phyloP scores from a whole-genome alignment of 2,329 filamentous ascomycete species.

The Sphaerulina populicola region DNA sequence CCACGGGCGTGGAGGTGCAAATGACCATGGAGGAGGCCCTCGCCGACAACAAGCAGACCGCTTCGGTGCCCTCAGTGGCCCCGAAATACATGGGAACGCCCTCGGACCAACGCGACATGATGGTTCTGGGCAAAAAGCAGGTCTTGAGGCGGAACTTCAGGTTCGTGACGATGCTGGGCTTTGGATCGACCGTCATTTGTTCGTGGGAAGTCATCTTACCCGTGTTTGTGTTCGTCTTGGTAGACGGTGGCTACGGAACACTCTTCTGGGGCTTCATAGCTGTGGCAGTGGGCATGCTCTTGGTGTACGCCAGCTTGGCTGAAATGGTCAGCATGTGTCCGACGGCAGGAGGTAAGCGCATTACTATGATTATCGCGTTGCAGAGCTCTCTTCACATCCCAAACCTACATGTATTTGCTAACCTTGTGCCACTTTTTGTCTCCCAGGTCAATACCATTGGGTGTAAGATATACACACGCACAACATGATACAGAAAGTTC shows the following conservation, averaged over 20 bases:
- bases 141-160: constrained; percentile 5
- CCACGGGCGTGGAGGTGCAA: background rate
- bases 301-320: constrained; percentile 6
- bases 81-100: constrained; percentile 19
- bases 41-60: constrained; percentile 6
- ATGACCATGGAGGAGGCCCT: constrained; percentile 1
- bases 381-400: too few species aligned
- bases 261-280: constrained; percentile 11
- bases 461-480: background rate
- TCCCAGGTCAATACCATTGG: constrained; percentile 15
- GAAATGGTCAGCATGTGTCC: constrained; percentile 14
- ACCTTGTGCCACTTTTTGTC: too few species aligned
- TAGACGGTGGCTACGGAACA: constrained; percentile 20
- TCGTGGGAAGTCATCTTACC: constrained; percentile 27
- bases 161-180: constrained; percentile 18
- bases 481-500: background rate
- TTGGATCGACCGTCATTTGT: constrained; percentile 26
- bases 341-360: constrained; percentile 14
- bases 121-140: constrained; percentile 20
- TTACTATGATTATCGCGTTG: too few species aligned
- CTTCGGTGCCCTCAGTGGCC: constrained; percentile 8
- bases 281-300: constrained; percentile 4
- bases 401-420: too few species aligned
- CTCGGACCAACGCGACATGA: constrained; percentile 20
- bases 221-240: constrained; percentile 26